phyloP scores from a whole-genome alignment of 352 stramenopile genomes.

The Pythium pectinolyticum region DNA sequence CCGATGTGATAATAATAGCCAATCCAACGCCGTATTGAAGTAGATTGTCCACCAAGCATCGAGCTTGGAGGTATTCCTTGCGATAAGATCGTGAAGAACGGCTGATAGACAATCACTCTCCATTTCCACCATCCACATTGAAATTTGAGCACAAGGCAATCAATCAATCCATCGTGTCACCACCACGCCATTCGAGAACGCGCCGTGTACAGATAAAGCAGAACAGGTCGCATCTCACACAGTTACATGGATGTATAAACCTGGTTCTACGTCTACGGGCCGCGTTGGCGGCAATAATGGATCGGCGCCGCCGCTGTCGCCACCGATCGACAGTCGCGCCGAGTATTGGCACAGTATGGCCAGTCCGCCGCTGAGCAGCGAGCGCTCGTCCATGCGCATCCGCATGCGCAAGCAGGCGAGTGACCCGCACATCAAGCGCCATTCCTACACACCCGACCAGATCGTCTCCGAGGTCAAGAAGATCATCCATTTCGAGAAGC shows the following conservation, averaged over 20 bases:
- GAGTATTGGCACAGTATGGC: conserved; percentile 21
- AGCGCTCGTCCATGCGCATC: conserved; percentile 22
- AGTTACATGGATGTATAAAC: no score
- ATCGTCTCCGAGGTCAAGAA: conserved; percentile 40
- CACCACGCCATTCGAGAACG: neutral
- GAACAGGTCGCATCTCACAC: no score
- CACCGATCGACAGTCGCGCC: neutral
- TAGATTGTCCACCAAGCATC: neutral
- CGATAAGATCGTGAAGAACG: neutral
- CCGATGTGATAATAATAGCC: no score
- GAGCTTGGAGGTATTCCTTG: neutral
- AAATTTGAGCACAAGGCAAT: no score
- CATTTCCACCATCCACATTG: neutral
- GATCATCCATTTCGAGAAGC: conserved; percentile 30
- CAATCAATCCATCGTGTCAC: neutral
- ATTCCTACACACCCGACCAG: conserved; percentile 4
- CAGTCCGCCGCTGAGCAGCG: conserved; percentile 11
- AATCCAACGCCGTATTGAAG: neutral
- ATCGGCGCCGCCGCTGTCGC: conserved; percentile 1
- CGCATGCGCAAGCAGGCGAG: conserved; percentile 24
- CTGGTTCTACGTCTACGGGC: no score
- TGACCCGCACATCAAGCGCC: neutral
- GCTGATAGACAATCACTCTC: neutral
- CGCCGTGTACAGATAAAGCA: neutral
- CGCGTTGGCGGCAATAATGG: no score